These are phyloP conservation scores for Alternaria conjuncta DNA, from an alignment of 2,329 filamentous ascomycete species.

Conservation along the genomic window DNA sequence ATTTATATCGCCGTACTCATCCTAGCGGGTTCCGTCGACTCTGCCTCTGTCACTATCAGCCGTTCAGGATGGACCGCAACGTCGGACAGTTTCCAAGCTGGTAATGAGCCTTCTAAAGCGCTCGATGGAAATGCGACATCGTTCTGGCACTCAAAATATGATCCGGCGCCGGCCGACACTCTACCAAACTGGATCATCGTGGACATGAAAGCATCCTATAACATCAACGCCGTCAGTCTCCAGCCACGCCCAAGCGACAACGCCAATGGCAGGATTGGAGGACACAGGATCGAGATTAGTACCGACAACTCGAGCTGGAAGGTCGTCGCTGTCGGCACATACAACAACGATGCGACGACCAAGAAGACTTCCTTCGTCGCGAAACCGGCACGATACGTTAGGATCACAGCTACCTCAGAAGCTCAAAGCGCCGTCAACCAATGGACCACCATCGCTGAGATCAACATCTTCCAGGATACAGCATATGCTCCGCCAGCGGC, in stretches of 20 bases:
- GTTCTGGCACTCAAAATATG: conserved; percentile 46
- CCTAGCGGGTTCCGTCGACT: conserved; percentile 8
- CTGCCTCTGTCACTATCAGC: conserved; percentile 25
- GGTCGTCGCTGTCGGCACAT: conserved; percentile 32
- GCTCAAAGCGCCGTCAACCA: conserved; percentile 26
- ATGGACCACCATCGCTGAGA: conserved; percentile 31
- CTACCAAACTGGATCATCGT: conserved; percentile 43
- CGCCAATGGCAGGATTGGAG: conserved; percentile 47
- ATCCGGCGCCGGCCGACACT: conserved; percentile 16
- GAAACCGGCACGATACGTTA: conserved; percentile 29
- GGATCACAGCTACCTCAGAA: conserved; percentile 32
- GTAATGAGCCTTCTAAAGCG: conserved; percentile 31
- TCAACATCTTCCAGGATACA: conserved; percentile 34
- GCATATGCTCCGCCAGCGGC: conserved; percentile 21
- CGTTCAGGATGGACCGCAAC: conserved; percentile 34
- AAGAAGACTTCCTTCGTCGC: conserved; percentile 35
- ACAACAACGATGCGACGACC: conserved; percentile 28
- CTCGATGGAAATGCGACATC: conserved; percentile 40
- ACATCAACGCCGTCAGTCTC: conserved; percentile 42
- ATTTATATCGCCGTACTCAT: conserved; percentile 1
- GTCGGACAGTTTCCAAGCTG: conserved; percentile 32
- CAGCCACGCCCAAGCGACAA: conserved; percentile 42
- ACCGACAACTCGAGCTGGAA: conserved; percentile 38
- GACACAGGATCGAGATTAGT: conserved; percentile 43
- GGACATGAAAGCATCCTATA: conserved; percentile 39